A percentile compares a stretch with the other conserved stretches of the same genome.
Conservation (phyloP, 495 filamentous ascomycete genomes). For the Aspergillus steynii region DNA sequence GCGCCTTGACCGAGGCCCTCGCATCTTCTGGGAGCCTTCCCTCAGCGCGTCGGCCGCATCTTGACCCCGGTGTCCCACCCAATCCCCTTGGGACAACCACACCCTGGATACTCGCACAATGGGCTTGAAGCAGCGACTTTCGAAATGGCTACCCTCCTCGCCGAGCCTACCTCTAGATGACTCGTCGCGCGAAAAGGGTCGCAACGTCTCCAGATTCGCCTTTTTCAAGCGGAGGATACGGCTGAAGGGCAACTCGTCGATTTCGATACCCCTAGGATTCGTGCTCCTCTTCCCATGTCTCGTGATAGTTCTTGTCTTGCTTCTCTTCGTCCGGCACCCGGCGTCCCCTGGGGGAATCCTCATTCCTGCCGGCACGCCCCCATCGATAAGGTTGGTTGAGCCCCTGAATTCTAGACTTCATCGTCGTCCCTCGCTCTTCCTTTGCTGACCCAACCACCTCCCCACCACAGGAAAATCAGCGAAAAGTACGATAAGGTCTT, state of each 20-base stretch:
- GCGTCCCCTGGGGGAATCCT: conserved; percentile 77
- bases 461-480: conserved; percentile 78
- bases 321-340: conserved; percentile 89
- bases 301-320: conserved; percentile 85
- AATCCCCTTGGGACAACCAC: conserved; percentile 27
- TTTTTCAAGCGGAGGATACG: conserved; percentile 89
- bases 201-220: conserved; percentile 61
- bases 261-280: conserved; percentile 91
- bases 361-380: conserved; percentile 87
- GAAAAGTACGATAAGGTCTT: conserved; percentile 98
- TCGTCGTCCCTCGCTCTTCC: neutral
- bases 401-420: neutral
- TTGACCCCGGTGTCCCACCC: conserved; percentile 21
- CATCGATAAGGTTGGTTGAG: conserved; percentile 76
- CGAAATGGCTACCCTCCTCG: conserved; percentile 63
- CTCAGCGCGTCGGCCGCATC: conserved; percentile 24
- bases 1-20: conserved; percentile 9
- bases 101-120: conserved; percentile 43
- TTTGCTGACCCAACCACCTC: conserved; percentile 14
- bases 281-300: conserved; percentile 91
- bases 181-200: conserved; percentile 54
- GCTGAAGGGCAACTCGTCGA: conserved; percentile 88
- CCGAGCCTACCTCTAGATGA: conserved; percentile 62
- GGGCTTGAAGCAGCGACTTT: conserved; percentile 64
- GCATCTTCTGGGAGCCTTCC: conserved; percentile 14